Conservation (phyloP, 768 basidiomycete species). For the Gautieria morchelliformis region DNA sequence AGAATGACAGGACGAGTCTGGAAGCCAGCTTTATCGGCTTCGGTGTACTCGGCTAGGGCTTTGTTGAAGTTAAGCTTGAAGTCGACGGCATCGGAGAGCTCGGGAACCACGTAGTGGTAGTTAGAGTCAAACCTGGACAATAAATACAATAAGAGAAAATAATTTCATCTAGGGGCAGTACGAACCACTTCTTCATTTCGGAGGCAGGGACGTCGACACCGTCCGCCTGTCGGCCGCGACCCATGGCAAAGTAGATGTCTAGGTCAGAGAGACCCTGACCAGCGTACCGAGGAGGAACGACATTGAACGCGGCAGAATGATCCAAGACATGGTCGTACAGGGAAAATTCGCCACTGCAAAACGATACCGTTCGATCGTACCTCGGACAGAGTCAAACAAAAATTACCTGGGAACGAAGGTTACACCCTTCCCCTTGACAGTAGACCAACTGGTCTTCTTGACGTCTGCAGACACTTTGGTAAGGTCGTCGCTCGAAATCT, state of each 20-base stretch:
- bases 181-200: constrained; percentile 99
- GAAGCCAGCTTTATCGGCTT: constrained; percentile 86
- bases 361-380: constrained; percentile 6
- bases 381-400: not conserved
- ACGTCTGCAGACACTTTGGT: constrained; percentile 80
- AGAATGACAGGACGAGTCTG: constrained; percentile 91
- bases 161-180: not conserved
- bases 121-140: constrained; percentile 86
- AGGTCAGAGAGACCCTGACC: constrained; percentile 79
- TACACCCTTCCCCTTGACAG: constrained; percentile 76
- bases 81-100: constrained; percentile 80
- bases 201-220: constrained; percentile 94
- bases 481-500: constrained; percentile 79
- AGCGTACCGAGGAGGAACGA: constrained; percentile 89
- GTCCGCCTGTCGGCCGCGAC: constrained; percentile 91
- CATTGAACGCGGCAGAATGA: constrained; percentile 93
- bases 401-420: constrained; percentile 85
- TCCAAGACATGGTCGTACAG: constrained; percentile 98
- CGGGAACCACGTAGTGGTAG: constrained; percentile 98
- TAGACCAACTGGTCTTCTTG: constrained; percentile 81
- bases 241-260: constrained; percentile 98
- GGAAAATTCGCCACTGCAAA: constrained; percentile 87
- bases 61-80: constrained; percentile 98
- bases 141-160: not conserved
- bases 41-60: constrained; percentile 85